Base-by-base conservation (phyloP, 345 rosid genomes). In the Noccaea caerulescens region DNA sequence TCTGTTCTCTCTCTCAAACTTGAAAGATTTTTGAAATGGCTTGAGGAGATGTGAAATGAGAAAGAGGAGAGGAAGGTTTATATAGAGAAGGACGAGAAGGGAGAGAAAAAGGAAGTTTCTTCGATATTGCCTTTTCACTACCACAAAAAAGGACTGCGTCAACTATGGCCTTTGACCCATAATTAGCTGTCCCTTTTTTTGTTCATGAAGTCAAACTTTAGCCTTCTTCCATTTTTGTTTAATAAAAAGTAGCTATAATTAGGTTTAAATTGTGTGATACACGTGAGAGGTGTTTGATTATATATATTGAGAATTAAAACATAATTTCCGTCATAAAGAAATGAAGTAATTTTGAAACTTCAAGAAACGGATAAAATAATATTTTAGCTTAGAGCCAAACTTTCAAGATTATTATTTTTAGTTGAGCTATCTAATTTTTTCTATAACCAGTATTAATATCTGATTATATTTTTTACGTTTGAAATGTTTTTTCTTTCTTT, bases 111-210 rank as follows among this genome's bases (percentile, higher is more conserved):
- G 25, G 71, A 57, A 73, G 52, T 39, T 30, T 12, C 72, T 73
- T 1, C 12, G 73, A 75, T 58, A 27, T 68, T 68, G 69, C 62
- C 69, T 60, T 42, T 49, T 69, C 70, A 68, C 11, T 62, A 13
- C 72, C 74, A 68, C 27, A 25, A 25, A 38, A 27, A 54, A 75
- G 59, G 74, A 62, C 70, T 61, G 50, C 64, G 65, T 75, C 79
- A 69, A 75, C 68, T 69, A 7, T 75, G 66, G 58, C 74, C 65
- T 39, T 75, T 68, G 79, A 75, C 74, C 65, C 73, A 46, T 61
- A 25, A 27, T 75, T 61, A 62, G 58, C 65, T 25, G 58, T 66
- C 10, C 42, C 18, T 14, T 9, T 0, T 4, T 49, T 25, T 11
- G 32, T 18, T 18, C 1, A 1, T 25, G 0, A 20, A 58, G 63